Evolutionary conservation across 352 stramenopile genomes (phyloP).

Genomic region (Achlya hypogyna): DNA sequence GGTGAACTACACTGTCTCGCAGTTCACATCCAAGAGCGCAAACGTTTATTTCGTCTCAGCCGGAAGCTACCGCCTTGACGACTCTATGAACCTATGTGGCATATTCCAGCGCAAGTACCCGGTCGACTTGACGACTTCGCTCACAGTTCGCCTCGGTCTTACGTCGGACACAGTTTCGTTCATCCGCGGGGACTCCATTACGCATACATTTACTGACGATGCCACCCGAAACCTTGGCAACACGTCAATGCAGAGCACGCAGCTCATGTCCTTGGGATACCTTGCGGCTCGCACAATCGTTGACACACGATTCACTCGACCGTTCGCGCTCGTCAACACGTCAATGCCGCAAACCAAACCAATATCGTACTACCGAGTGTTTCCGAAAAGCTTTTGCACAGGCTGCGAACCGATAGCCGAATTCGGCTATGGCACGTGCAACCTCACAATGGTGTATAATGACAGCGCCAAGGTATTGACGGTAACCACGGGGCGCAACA

Average conservation of each 20-base stretch:
- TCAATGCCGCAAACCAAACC: background rate
- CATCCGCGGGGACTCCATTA: background rate
- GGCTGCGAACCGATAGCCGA: background rate
- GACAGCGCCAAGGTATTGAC: background rate
- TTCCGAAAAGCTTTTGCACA: conserved; percentile 2
- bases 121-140: background rate
- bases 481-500: background rate
- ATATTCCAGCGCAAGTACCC: background rate
- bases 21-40: background rate
- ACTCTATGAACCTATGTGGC: background rate
- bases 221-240: background rate
- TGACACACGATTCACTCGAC: background rate
- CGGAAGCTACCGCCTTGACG: background rate
- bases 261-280: background rate
- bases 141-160: background rate
- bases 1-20: background rate
- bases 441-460: background rate
- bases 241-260: background rate
- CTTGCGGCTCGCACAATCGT: background rate
- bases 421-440: conserved; percentile 1
- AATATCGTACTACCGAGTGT: background rate
- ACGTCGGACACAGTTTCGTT: background rate
- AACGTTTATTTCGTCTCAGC: background rate
- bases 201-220: background rate
- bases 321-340: background rate